Evolutionary conservation across 176 grass and related monocot genomes (phyloP).

Genomic region (Eragrostis curvula): DNA sequence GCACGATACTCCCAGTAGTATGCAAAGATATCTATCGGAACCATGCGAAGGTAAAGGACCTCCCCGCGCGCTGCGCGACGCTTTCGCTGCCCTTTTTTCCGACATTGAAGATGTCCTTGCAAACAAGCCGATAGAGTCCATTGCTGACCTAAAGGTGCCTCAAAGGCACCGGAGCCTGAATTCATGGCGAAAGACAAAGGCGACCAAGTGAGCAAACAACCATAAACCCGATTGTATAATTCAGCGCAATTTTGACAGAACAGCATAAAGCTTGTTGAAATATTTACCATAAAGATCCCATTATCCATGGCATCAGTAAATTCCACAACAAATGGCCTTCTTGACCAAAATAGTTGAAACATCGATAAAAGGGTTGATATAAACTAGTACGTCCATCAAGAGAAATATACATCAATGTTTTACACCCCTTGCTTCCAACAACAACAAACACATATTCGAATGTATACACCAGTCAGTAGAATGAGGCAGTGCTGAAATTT

Average conservation of each 20-base stretch:
- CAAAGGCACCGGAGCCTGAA: too few relatives aligned
- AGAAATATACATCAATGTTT: constrained; percentile 23
- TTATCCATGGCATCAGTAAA: constrained; percentile 75
- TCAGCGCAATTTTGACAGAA: constrained; percentile 32
- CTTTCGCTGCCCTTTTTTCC: too few relatives aligned
- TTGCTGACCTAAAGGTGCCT: too few relatives aligned
- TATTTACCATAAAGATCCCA: constrained; percentile 79
- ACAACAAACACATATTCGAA: constrained; percentile 19
- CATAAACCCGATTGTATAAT: constrained; percentile 39
- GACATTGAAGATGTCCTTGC: too few relatives aligned
- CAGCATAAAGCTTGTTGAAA: not conserved
- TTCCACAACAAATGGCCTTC: constrained; percentile 84
- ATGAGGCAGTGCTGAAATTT: not conserved
- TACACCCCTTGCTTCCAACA: not conserved
- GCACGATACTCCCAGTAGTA: too few relatives aligned
- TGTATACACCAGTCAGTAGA: constrained; percentile 12
- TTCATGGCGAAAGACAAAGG: too few relatives aligned
- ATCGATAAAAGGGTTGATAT: constrained; percentile 35
- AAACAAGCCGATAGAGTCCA: too few relatives aligned
- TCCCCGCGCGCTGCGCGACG: too few relatives aligned
- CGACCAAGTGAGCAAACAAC: too few relatives aligned
- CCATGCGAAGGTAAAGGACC: too few relatives aligned
- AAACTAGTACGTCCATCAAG: constrained; percentile 26
- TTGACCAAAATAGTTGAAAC: constrained; percentile 76
- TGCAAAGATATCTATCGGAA: too few relatives aligned